Conservation (phyloP, 305 asterid genomes). For the Plantago lanceolata region DNA sequence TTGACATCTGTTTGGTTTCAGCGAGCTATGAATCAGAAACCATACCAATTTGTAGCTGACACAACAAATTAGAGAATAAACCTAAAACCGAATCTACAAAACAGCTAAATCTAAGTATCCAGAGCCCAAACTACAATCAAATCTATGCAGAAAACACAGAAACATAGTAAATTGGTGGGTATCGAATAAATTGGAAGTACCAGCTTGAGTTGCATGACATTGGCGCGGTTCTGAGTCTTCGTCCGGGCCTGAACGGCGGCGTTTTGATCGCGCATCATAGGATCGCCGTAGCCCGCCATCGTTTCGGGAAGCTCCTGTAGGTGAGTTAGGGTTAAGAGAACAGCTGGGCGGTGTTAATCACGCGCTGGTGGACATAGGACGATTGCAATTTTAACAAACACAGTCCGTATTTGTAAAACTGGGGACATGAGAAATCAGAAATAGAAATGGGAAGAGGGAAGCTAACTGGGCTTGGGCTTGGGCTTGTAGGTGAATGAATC, state of each 20-base stretch:
- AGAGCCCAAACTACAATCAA: slow-evolving; percentile 8
- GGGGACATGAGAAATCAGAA: neutral
- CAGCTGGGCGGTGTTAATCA: neutral
- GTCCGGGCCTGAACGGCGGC: slow-evolving; percentile 92
- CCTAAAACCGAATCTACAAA: neutral
- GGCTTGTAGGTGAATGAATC: neutral
- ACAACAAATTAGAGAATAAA: neutral
- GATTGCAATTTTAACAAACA: neutral
- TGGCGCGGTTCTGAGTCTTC: slow-evolving; percentile 88
- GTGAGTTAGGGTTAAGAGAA: slow-evolving; percentile 18
- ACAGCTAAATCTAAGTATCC: slow-evolving; percentile 2
- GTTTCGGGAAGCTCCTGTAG: slow-evolving; percentile 18
- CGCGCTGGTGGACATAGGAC: neutral
- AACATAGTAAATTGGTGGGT: neutral
- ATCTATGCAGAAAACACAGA: slow-evolving; percentile 1
- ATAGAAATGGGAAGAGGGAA: neutral
- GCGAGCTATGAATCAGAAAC: neutral
- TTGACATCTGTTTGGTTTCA: too few species aligned
- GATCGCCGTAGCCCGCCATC: slow-evolving; percentile 89
- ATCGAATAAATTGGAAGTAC: slow-evolving; percentile 29
- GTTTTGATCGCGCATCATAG: slow-evolving; percentile 83
- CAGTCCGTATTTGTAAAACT: neutral
- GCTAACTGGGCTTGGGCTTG: neutral
- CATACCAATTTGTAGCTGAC: neutral
- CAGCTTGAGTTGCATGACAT: slow-evolving; percentile 90